Evolutionary conservation across 352 stramenopile genomes (phyloP).

Genomic region (Pythium apleroticum): DNA sequence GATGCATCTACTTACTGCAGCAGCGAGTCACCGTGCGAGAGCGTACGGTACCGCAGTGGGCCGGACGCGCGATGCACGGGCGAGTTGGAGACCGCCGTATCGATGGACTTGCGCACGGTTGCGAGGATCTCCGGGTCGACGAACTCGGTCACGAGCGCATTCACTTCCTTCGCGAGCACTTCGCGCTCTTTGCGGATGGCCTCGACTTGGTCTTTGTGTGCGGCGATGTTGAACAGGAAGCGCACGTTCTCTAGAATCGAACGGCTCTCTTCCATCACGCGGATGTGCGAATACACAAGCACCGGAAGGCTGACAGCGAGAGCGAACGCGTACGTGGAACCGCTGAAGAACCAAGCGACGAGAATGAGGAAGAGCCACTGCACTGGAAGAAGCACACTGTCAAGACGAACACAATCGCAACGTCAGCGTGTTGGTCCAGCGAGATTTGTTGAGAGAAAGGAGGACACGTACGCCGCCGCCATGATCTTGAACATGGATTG

Average conservation of each 20-base stretch:
- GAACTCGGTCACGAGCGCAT: slow-evolving; percentile 49
- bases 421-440: slow-evolving; percentile 14
- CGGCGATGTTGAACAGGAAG: slow-evolving; percentile 73
- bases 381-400: slow-evolving; percentile 61
- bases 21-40: slow-evolving; percentile 24
- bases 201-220: slow-evolving; percentile 56
- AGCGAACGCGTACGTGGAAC: slow-evolving; percentile 56
- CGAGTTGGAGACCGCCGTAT: slow-evolving; percentile 17
- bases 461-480: slow-evolving; percentile 44
- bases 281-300: slow-evolving; percentile 77
- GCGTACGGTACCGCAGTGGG: slow-evolving; percentile 14
- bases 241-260: slow-evolving; percentile 76
- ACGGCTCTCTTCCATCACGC: slow-evolving; percentile 72
- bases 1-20: slow-evolving; percentile 9
- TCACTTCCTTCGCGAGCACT: slow-evolving; percentile 51
- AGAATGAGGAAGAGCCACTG: slow-evolving; percentile 71
- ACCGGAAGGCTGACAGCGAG: slow-evolving; percentile 57
- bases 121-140: slow-evolving; percentile 60
- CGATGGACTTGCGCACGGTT: slow-evolving; percentile 43
- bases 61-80: slow-evolving; percentile 22
- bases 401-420: slow-evolving; percentile 9
- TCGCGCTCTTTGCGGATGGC: slow-evolving; percentile 55
- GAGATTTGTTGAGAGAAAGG: too few species aligned
- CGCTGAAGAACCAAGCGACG: slow-evolving; percentile 50
- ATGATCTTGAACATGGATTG: slow-evolving; percentile 86